Evolutionary conservation across 352 stramenopile genomes (phyloP).

Genomic region (Phytophthora kernoviae): DNA sequence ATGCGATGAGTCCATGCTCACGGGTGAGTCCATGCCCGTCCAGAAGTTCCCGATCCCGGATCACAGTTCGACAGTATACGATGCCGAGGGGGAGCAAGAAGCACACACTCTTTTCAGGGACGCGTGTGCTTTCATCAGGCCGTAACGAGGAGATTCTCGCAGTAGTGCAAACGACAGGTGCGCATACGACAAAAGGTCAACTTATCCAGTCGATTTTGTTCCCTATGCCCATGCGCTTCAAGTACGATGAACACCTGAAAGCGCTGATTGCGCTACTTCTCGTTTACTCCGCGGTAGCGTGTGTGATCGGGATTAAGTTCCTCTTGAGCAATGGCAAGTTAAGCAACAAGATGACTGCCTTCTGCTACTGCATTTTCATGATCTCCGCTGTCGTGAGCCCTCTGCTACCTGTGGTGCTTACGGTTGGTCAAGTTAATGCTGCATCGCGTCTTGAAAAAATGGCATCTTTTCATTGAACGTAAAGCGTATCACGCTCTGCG

Average conservation of each 20-base stretch:
- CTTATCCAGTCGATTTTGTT: constrained; percentile 81
- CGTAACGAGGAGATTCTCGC: constrained; percentile 54
- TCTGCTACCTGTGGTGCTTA: constrained; percentile 79
- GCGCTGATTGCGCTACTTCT: constrained; percentile 68
- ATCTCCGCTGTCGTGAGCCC: constrained; percentile 64
- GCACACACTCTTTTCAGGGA: constrained; percentile 81
- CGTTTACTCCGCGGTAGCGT: constrained; percentile 57
- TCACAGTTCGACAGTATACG: constrained; percentile 38
- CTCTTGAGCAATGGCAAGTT: constrained; percentile 48
- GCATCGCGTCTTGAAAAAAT: constrained; percentile 53
- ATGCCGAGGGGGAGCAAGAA: constrained; percentile 49
- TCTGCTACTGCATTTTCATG: constrained; percentile 68
- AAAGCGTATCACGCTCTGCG: constrained; percentile 72
- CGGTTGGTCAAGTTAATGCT: constrained; percentile 75
- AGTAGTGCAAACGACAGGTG: constrained; percentile 69
- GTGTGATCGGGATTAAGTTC: constrained; percentile 52
- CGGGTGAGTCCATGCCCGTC: constrained; percentile 74
- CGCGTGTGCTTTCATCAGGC: constrained; percentile 50
- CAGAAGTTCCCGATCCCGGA: constrained; percentile 67
- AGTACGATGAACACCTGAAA: constrained; percentile 85
- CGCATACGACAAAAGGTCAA: constrained; percentile 76
- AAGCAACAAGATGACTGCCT: constrained; percentile 58
- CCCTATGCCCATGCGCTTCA: constrained; percentile 79
- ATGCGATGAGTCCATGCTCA: constrained; percentile 60
- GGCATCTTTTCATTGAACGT: constrained; percentile 75